Conservation (phyloP, 805 yeast species). For the Cyberlindnera mycetangii region DNA sequence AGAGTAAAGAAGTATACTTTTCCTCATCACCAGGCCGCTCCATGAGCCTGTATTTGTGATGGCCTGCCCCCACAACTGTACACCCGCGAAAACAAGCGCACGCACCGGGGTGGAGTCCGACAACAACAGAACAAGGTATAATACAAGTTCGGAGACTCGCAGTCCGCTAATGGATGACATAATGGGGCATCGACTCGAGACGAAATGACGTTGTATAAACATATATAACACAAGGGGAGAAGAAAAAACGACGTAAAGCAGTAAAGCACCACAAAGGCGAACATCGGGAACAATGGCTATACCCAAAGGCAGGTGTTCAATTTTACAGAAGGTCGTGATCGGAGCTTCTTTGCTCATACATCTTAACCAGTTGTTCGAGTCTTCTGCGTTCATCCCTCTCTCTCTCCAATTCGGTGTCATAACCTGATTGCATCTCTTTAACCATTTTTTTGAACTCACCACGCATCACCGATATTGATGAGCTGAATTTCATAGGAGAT, state of each 20-base stretch:
- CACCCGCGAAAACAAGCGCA: neutral
- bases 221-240: no score
- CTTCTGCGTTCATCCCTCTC: slow-evolving; percentile 52
- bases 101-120: neutral
- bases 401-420: slow-evolving; percentile 54
- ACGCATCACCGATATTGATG: slow-evolving; percentile 53
- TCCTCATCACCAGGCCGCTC: no score
- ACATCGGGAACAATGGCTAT: no score
- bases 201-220: no score
- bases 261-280: no score
- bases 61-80: no score
- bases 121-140: neutral
- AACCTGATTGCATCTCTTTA: slow-evolving; percentile 55
- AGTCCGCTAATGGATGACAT: neutral
- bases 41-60: no score
- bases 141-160: neutral
- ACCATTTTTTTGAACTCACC: slow-evolving; percentile 68
- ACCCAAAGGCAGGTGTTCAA: no score
- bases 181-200: no score
- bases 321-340: slow-evolving; percentile 13
- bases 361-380: slow-evolving; percentile 39
- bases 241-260: no score
- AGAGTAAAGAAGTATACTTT: no score
- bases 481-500: slow-evolving; percentile 30
- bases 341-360: slow-evolving; percentile 23